Evolutionary conservation across 2,329 filamentous ascomycete genomes (phyloP).

Genomic region (Apiospora marii): DNA sequence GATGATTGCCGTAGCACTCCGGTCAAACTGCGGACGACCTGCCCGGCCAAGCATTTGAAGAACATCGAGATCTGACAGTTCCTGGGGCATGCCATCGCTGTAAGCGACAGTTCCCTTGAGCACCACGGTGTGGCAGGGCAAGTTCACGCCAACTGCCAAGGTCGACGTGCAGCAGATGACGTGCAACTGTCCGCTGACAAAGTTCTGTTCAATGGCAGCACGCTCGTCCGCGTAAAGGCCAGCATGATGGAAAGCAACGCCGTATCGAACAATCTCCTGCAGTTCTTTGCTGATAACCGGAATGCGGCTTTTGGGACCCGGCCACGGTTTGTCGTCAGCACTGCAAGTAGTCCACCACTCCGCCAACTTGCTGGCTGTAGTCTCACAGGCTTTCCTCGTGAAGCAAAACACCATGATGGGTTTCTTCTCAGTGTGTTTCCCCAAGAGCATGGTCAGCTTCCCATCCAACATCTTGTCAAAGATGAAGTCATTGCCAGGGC

Average conservation of each 20-base stretch:
- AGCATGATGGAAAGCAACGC: conserved; percentile 85
- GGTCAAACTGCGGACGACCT: conserved; percentile 83
- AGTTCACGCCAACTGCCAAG: conserved; percentile 81
- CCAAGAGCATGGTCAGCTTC: conserved; percentile 72
- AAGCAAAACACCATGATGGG: conserved; percentile 87
- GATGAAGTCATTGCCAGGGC: conserved; percentile 72
- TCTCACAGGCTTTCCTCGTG: conserved; percentile 74
- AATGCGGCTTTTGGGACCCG: conserved; percentile 58
- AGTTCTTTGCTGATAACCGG: conserved; percentile 67
- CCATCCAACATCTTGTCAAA: conserved; percentile 76
- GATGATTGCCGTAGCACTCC: conserved; percentile 78
- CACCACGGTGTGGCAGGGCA: conserved; percentile 84
- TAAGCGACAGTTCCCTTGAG: conserved; percentile 81
- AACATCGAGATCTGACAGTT: conserved; percentile 83
- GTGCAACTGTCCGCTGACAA: conserved; percentile 73
- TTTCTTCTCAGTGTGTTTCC: conserved; percentile 72
- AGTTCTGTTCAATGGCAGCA: conserved; percentile 70
- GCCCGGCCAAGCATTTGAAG: conserved; percentile 93
- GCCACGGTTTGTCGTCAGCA: conserved; percentile 67
- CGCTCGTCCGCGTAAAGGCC: conserved; percentile 74
- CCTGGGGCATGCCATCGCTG: conserved; percentile 65
- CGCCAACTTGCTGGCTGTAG: conserved; percentile 72
- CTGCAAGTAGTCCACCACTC: conserved; percentile 67
- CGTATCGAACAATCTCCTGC: conserved; percentile 55
- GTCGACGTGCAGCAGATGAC: conserved; percentile 91